Evolutionary conservation across 345 rosid species (phyloP), one percentile per base, ranked within the genome.

Genomic region (Streptanthus diversifolius): DNA sequence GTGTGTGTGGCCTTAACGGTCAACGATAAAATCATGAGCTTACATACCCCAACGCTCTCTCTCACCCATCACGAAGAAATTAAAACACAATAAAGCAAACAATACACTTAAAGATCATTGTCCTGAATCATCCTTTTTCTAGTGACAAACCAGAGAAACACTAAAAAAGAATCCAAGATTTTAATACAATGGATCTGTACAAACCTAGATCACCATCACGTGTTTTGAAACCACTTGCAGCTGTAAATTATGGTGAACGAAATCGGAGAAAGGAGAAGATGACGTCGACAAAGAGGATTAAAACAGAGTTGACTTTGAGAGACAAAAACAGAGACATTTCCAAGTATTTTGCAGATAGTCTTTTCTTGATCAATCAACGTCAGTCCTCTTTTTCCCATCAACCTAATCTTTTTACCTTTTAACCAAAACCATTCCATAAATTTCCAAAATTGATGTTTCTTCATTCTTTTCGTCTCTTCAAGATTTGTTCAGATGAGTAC

Each of bases 1-100:
- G 24, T 43, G 60, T 22, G 56, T 3, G 24, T 15, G 19, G 36
- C 47, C 35, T 51, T 76, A 76, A 76, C 70, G 70, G 79, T 76
- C 79, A 76, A 76, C 74, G 79, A 69, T 75, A 68, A 27, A 54
- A 76, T 76, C 35, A 76, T 69, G 70, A 62, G 67, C 35, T 68
- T 65, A 68, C 57, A 75, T 57, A 68, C 74, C 11, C 56, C 58
- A 75, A 68, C 70, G 63, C 79, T 52, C 79, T 41, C 51, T 41
- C 74, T 32, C 58, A 62, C 33, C 68, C 39, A 39, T 52, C 63
- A 61, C 79, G 74, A 60, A 41, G 36, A 41, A 43, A 75, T 24
- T 61, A 52, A 36, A 7, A 60, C 68, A 48, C 40, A 37, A 15
- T 13, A 73, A 73, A 73, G 58, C 41, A 33, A 43, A 29, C 63